A percentile compares a stretch with the other conserved stretches of the same genome.
These are phyloP conservation scores for Botrytis deweyae DNA, from an alignment of 2,329 filamentous ascomycete genomes.

Conservation along the genomic window DNA sequence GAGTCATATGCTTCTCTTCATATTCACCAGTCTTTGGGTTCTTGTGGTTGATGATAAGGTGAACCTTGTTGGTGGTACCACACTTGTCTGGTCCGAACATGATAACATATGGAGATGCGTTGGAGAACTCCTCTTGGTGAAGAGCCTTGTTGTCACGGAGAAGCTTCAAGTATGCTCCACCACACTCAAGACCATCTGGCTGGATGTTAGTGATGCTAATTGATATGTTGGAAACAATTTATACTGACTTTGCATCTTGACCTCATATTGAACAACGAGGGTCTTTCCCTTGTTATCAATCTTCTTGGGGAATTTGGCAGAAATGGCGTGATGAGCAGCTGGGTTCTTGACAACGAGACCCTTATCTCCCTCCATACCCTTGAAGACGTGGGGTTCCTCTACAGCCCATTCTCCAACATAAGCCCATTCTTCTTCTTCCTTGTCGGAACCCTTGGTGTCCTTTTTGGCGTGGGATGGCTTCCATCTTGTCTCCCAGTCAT, in stretches of 20 bases:
- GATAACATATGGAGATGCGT: conserved; percentile 95
- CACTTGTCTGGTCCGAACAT: conserved; percentile 99
- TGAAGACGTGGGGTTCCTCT: conserved; percentile 86
- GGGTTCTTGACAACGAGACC: conserved; percentile 97
- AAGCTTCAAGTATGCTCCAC: conserved; percentile 98
- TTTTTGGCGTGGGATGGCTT: conserved; percentile 96
- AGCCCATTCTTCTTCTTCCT: conserved; percentile 82
- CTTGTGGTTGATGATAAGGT: conserved; percentile 99
- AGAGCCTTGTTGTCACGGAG: conserved; percentile 97
- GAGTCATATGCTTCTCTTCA: conserved; percentile 97
- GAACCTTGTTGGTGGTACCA: conserved; percentile 96
- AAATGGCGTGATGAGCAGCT: conserved; percentile 98
- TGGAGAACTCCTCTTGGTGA: conserved; percentile 96
- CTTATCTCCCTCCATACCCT: conserved; percentile 93
- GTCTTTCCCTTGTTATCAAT: conserved; percentile 97
- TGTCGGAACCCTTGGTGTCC: conserved; percentile 67
- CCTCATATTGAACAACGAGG: conserved; percentile 97
- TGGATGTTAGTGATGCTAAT: conserved; percentile 38
- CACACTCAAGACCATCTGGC: conserved; percentile 89
- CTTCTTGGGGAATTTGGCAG: conserved; percentile 94
- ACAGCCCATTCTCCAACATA: conserved; percentile 97
- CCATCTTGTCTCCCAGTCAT: conserved; percentile 93
- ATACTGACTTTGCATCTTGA: conserved; percentile 92
- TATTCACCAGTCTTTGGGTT: conserved; percentile 99
- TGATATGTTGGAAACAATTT: conserved; percentile 9